phyloP scores from a whole-genome alignment of 768 basidiomycete species.

The Termitomyces sp. region DNA sequence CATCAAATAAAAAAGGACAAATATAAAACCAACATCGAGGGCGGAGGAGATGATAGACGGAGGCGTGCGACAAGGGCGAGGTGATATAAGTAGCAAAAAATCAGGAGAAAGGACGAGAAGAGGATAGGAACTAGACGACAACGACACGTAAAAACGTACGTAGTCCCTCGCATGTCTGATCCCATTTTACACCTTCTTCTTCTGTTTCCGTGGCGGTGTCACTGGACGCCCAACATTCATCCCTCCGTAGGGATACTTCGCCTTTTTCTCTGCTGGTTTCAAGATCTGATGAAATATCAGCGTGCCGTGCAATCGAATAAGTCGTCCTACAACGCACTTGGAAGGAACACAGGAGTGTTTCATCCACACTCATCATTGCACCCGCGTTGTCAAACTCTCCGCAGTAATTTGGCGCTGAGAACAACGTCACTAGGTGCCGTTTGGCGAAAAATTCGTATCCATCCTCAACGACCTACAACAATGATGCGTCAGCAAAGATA shows the following conservation, averaged over 20 bases:
- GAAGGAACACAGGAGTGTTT: conserved; percentile 96
- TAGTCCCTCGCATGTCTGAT: conserved; percentile 16
- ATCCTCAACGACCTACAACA: conserved; percentile 86
- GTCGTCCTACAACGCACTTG: conserved; percentile 48
- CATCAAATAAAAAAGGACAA: conserved; percentile 10
- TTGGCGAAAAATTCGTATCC: conserved; percentile 99
- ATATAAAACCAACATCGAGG: conserved; percentile 11
- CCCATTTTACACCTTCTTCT: conserved; percentile 89
- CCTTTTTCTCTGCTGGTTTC: conserved; percentile 99
- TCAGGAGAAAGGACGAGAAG: conserved; percentile 7
- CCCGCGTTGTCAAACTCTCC: conserved; percentile 99
- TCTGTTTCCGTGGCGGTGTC: conserved; percentile 95
- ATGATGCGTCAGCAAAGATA: not conserved
- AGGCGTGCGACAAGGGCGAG: not conserved
- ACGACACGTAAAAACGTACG: conserved; percentile 13
- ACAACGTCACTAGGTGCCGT: conserved; percentile 92
- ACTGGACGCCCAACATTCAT: conserved; percentile 86
- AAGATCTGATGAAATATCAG: conserved; percentile 59
- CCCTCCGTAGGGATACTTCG: conserved; percentile 85
- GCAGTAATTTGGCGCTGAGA: conserved; percentile 94
- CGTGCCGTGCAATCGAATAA: not conserved
- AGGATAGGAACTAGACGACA: conserved; percentile 9
- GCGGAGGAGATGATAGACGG: not conserved
- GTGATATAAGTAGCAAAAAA: conserved; percentile 11
- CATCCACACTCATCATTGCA: conserved; percentile 99